Base-by-base conservation (phyloP, 1,284 basidiomycete genomes). In the Ganoderma lucidum region DNA sequence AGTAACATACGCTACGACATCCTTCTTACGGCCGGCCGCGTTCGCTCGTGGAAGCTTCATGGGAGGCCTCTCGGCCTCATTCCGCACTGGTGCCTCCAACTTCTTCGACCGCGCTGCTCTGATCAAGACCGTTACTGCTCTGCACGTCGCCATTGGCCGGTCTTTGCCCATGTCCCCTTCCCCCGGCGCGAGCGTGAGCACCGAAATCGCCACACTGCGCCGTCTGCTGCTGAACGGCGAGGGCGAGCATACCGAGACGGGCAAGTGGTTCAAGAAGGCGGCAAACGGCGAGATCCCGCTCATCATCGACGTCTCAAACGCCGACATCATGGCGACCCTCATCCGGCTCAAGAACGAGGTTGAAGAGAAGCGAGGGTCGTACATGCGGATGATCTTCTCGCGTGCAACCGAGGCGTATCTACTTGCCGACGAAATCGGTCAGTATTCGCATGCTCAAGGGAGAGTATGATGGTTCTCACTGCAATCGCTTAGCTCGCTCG, bases 331-430 rank as follows among this genome's bases (percentile, higher is more conserved):
- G 83, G 91, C 91, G 0, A 87, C 89, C 3, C 78, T 98, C 17
- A 80, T 97, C 53, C 82, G 87, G 42, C 81, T 97, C 66, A 95
- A 95, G 82, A 82, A 83, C 19, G 89, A 94, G 70, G 85, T 94
- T 23, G 93, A 95, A 67, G 82, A 83, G 55, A 83, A 82, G 44
- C 85, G 86, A 4, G 86, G 88, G 0, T 85, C 86, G 23, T 80
- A 80, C 14, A 85, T 92, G 80, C 84, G 85, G 63, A 83, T 93
- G 83, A 88, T 91, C 2, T 89, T 96, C 74, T 82, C 87, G 44
- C 93, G 94, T 6, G 95, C 89, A 0, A 83, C 87, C 0, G 95
- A 97, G 80, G 87, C 93, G 4, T 87, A 93, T 79, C 81, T 93
- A 41, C 78, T 97, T 58, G 95, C 95, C 0, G 79, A 87, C 45